phyloP scores from a whole-genome alignment of 2,329 filamentous ascomycete genomes.

The Stromatinia cepivora region DNA sequence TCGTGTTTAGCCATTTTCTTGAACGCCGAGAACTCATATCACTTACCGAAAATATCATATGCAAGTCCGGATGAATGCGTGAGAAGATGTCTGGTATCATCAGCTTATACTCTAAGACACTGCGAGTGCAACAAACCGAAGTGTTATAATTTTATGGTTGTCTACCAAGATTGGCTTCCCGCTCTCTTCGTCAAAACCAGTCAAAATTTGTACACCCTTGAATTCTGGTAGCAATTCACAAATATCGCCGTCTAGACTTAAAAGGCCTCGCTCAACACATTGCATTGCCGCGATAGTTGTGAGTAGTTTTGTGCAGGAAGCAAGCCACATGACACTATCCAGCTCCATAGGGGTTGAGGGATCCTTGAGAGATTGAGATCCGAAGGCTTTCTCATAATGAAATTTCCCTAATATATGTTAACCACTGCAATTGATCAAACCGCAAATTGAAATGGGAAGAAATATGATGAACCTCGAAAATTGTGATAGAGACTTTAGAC shows the following conservation, averaged over 20 bases:
- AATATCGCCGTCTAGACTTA: constrained; percentile 51
- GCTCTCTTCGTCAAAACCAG: constrained; percentile 32
- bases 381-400: constrained; percentile 43
- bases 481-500: not conserved
- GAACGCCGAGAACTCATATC: not conserved
- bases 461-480: not conserved
- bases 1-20: not conserved
- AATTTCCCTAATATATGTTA: constrained; percentile 39
- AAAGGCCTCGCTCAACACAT: constrained; percentile 52
- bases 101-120: not conserved
- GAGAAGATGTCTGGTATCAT: constrained; percentile 32
- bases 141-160: constrained; percentile 35
- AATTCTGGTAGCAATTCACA: constrained; percentile 34
- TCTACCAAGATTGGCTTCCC: constrained; percentile 30
- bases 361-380: constrained; percentile 48
- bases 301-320: constrained; percentile 59
- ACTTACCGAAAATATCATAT: constrained; percentile 35
- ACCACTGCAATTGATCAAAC: no score
- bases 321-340: constrained; percentile 61
- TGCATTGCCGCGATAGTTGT: constrained; percentile 55
- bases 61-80: constrained; percentile 36
- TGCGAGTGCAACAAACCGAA: constrained; percentile 31
- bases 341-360: constrained; percentile 58
- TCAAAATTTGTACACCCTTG: constrained; percentile 36
- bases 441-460: not conserved